Evolutionary conservation across 371 early-diverging fungal genomes (phyloP), one percentile per base, ranked within the genome.

Genomic region (Gilbertella persicaria): DNA sequence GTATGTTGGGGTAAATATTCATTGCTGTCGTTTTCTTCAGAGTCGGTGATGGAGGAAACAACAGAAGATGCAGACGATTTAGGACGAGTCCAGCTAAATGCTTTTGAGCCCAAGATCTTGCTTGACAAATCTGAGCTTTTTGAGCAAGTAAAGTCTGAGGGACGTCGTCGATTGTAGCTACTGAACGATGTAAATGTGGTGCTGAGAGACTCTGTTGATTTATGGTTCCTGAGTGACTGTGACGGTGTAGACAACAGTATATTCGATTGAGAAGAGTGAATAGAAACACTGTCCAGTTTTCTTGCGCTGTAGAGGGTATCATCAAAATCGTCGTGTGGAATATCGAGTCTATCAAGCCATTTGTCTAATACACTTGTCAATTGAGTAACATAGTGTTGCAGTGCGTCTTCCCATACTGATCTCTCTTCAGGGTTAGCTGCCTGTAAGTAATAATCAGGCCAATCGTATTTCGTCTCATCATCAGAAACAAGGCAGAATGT

Each of bases 321-420:
- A 8, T 29, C 29, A 9, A 43, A 26, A n/a, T 56, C 45, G 16
- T 50, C 17, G 29, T 17, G 16, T 6, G 63, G 60, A 12, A 75
- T 54, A 9, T 75, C 66, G 13, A 71, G 45, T 44, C 72, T 39
- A 21, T 67, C 64, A 2, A 75, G 50, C 75, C 75, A 75, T 42
- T 75, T 75, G 17, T 75, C 75, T 13, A 75, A 59, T 1, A 75
- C 72, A 38, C 69, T 75, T 3, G 43, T 48, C 39, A 65, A 58
- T 19, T 64, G 57, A 3, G 40, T n/a, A 20, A 66, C 51, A 17
- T 65, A 51, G 35, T 43, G 24, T 20, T 69, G 53, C 36, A 75
- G 35, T 12, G 43, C 43, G 4, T 57, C 45, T 20, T 69, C 51
- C 75, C 75, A 75, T 2, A 29, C 17, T 35, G 48, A 26, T 43